Evolutionary conservation across 192 early-diverging fungal species (phyloP), one percentile per base, ranked within the genome.

Genomic region (Paraglomus brasilianum): DNA sequence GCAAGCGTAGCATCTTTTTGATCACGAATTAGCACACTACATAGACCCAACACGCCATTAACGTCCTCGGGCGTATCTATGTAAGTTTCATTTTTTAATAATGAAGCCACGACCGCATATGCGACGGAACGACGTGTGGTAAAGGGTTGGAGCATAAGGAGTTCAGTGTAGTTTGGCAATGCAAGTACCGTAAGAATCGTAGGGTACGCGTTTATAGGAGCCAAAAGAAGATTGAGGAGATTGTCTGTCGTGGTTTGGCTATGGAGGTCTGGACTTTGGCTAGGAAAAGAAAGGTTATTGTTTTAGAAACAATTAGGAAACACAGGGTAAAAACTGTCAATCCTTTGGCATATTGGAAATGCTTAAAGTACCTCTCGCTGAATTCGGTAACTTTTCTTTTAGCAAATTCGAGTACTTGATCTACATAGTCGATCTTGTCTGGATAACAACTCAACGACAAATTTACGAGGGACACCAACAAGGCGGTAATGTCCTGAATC

Each of bases 361-460:
- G 30, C 30, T 30, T 30, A 30, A 69, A 11, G 15, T 69, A 69
- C 67, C 67, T 80, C 46, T 83, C 83, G 7, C 68, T 66, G 51
- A 83, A 81, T 44, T 90, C 88, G 48, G 77, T 67, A 9, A 91
- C 81, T 75, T 91, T 86, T 36, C 85, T 90, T 70, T 91, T 92
- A 30, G 94, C 91, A 85, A 92, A 96, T 14, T 85, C 91, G 24
- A 99, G 81, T 38, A 99, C 92, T 74, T 90, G 88, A 77, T 97
- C 95, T 4, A 96, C 90, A 55, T 94, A 91, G 43, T 88, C 90
- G 44, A 95, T 74, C 44, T 86, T 86, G 15, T 92, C 89, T 8
- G 97, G 97, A 60, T 94, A 95, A 66, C 92, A 96, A 57, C 94
- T 93, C 13, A 99, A 77, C 38, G 96, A 94, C 46, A 99, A 76